Evolutionary conservation across 495 filamentous ascomycete genomes (phyloP), one percentile per base, ranked within the genome.

Genomic region (Cudoniella acicularis): DNA sequence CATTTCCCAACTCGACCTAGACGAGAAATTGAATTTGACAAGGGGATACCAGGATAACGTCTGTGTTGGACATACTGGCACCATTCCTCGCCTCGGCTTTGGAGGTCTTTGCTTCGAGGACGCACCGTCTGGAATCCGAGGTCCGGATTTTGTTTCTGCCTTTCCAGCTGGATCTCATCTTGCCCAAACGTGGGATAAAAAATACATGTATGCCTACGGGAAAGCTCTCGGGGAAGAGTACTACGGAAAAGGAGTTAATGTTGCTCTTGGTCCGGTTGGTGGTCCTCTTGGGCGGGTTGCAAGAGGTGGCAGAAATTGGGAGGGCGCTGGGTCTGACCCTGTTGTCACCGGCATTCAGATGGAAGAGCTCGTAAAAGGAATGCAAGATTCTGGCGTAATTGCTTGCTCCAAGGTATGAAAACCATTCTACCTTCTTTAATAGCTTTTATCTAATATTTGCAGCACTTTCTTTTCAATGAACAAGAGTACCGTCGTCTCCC

Each of bases 161-260:
- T 54, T 27, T 22, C 27, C 52, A 21, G 40, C 27, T 16, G 52
- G 52, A 16, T 16, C 27, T 2, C 26, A 82, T 53, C 79, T 83
- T 18, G 83, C 79, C 16, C 83, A 77, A n/a, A 77, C 75, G 54
- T 84, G 82, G 81, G 82, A 85, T 63, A 74, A 74, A 45, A 65
- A 70, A 0, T 72, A 93, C 17, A 83, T 90, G 54, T 87, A 88
- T 69, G 75, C 73, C n/a, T 84, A 90, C 61, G 90, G 90, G 45
- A 70, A 83, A 59, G 88, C 87, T n/a, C 88, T 95, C 80, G 90
- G 88, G 18, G 70, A 82, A 51, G 90, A 95, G 64, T 86, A 88
- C 59, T 83, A 80, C 53, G 87, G 77, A 46, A 95, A 89, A 67
- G 86, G 85, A 1, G 78, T 89, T 10, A 85, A 91, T 66, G 75